A percentile compares a stretch with the other conserved stretches of the same genome.
Conservation (phyloP, 352 stramenopile genomes). For the Globisporangium parvum region DNA sequence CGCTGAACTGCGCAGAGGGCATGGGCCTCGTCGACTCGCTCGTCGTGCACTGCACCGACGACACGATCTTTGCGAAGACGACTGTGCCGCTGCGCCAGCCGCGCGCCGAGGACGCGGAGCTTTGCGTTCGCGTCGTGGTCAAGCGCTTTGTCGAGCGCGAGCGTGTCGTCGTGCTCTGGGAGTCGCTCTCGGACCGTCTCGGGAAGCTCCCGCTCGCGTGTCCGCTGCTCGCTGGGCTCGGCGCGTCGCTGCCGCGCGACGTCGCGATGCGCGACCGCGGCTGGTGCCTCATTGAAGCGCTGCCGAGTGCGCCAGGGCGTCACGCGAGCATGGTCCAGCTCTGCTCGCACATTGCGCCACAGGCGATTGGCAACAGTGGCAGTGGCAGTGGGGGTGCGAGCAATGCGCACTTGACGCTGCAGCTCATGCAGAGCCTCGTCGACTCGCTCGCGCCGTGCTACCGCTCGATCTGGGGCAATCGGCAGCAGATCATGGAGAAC, state of each 20-base stretch:
- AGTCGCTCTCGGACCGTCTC: conserved; percentile 35
- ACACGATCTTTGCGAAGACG: conserved; percentile 37
- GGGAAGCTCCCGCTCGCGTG: conserved; percentile 3
- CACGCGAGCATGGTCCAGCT: conserved; percentile 44
- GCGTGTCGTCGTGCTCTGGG: conserved; percentile 48
- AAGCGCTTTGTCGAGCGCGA: conserved; percentile 30
- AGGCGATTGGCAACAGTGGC: conserved; percentile 22
- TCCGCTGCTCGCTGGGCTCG: background rate
- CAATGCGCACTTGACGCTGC: conserved; percentile 26
- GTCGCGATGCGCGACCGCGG: conserved; percentile 42
- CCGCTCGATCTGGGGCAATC: conserved; percentile 35
- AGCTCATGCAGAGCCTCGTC: conserved; percentile 39
- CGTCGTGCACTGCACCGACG: conserved; percentile 10
- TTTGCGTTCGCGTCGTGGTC: conserved; percentile 30
- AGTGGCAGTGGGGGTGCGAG: conserved; percentile 7
- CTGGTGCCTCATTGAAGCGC: conserved; percentile 38
- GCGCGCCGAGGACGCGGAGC: conserved; percentile 24
- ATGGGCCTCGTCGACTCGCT: conserved; percentile 17
- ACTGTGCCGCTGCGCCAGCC: conserved; percentile 30
- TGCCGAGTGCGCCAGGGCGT: conserved; percentile 16
- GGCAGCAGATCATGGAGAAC: conserved; percentile 43
- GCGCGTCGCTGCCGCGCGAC: conserved; percentile 14
- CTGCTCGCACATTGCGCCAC: conserved; percentile 42
- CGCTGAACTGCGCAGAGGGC: conserved; percentile 22
- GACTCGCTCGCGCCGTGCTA: conserved; percentile 40